Percentiles rank a stretch among this genome's conserved stretches.
phyloP scores from a whole-genome alignment of 352 stramenopile species.

The Phytophthora gonapodyides region DNA sequence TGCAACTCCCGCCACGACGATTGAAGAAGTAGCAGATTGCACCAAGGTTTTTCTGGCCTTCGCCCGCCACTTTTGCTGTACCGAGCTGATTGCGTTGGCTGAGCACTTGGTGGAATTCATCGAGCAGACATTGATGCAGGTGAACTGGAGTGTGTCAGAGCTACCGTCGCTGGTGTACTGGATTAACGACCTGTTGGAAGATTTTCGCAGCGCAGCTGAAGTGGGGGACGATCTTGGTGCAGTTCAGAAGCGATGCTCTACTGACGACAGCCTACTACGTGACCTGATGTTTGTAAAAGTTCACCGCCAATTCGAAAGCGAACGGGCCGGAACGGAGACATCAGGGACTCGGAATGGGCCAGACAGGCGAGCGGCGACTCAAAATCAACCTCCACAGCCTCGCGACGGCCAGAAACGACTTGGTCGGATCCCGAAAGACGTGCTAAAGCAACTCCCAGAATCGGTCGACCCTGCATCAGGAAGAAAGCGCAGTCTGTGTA shows the following conservation, averaged over 20 bases:
- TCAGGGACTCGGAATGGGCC: no score
- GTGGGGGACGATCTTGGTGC: background rate
- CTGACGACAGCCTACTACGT: constrained; percentile 5
- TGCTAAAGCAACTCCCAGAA: constrained; percentile 1
- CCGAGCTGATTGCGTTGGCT: background rate
- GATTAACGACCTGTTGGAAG: constrained; percentile 10
- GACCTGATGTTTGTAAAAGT: constrained; percentile 18
- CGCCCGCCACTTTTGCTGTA: constrained; percentile 2
- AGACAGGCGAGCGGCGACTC: no score
- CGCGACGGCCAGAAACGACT: background rate
- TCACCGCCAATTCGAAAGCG: background rate
- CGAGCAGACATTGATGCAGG: constrained; percentile 2
- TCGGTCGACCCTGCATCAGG: constrained; percentile 3
- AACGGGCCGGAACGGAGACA: no score
- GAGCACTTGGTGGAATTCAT: background rate
- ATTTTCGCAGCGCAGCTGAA: background rate
- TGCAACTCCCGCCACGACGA: background rate
- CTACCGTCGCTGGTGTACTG: constrained; percentile 7
- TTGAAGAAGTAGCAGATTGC: background rate
- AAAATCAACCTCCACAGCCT: no score
- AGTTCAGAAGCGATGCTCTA: background rate
- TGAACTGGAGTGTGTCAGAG: background rate
- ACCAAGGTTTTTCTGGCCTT: background rate
- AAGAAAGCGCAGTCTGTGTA: background rate
- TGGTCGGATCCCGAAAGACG: background rate